These are phyloP conservation scores for Rosa hybrid DNA, from an alignment of 331 rosid genomes.

Conservation along the genomic window DNA sequence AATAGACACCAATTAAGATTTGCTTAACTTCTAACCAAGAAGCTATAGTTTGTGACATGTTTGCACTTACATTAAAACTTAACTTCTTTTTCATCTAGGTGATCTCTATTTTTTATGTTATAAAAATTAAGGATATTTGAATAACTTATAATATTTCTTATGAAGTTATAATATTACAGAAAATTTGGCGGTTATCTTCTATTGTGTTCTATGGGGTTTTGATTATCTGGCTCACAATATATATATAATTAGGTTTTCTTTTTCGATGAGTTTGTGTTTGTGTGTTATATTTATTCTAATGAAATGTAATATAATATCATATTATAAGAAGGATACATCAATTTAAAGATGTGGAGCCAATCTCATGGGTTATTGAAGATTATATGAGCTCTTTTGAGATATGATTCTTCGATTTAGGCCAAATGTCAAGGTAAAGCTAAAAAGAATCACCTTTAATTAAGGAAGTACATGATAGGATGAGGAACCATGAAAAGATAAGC, in stretches of 20 bases:
- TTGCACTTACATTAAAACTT: too few relatives aligned
- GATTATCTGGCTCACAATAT: too few relatives aligned
- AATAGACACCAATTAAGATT: neutral
- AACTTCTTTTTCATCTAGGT: too few relatives aligned
- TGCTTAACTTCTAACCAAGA: neutral
- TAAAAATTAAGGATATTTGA: too few relatives aligned
- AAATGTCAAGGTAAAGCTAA: neutral
- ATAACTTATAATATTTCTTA: too few relatives aligned
- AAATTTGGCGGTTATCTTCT: too few relatives aligned
- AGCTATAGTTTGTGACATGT: neutral
- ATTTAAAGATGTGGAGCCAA: neutral
- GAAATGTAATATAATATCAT: neutral
- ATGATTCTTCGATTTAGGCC: neutral
- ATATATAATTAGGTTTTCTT: too few relatives aligned
- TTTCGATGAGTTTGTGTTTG: neutral
- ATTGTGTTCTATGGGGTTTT: too few relatives aligned
- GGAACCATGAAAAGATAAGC: neutral
- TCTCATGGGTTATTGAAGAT: neutral
- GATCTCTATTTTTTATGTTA: too few relatives aligned
- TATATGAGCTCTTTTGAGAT: neutral
- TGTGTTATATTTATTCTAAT: neutral
- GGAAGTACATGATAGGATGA: neutral
- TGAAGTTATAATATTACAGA: too few relatives aligned
- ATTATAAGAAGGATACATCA: neutral
- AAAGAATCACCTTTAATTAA: neutral